Evolutionary conservation across 495 filamentous ascomycete genomes (phyloP).

Genomic region (Neurospora africana): DNA sequence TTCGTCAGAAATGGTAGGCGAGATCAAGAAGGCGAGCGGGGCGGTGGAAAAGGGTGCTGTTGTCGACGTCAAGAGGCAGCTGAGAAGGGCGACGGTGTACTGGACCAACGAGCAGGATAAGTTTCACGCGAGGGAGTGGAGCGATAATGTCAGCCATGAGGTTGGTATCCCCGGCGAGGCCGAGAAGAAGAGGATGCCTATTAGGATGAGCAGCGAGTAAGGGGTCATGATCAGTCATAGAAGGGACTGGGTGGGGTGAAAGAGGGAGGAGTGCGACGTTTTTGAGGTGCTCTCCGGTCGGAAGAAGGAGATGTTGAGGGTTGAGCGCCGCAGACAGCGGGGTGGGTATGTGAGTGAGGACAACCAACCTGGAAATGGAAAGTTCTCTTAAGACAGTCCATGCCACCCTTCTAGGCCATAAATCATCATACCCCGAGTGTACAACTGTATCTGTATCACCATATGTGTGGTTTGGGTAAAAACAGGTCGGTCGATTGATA

Average conservation of each 20-base stretch:
- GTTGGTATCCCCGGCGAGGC: conserved; percentile 24
- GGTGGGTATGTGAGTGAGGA: neutral
- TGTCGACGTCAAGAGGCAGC: conserved; percentile 12
- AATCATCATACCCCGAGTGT: neutral
- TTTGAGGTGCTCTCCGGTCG: neutral
- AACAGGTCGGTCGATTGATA: neutral
- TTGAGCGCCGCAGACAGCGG: neutral
- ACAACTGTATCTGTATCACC: neutral
- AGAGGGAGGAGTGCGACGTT: neutral
- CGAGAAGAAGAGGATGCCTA: conserved; percentile 11
- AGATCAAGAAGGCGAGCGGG: conserved; percentile 13
- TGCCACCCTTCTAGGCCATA: neutral
- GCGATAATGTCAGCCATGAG: conserved; percentile 53
- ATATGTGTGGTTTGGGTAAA: neutral
- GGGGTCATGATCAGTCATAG: neutral
- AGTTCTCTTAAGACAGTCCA: neutral
- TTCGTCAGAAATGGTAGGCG: conserved; percentile 21
- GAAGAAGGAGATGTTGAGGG: neutral
- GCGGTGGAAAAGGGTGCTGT: conserved; percentile 9
- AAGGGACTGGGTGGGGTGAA: neutral
- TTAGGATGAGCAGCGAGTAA: neutral
- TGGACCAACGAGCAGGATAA: conserved; percentile 62
- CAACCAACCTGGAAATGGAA: neutral
- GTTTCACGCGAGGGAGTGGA: conserved; percentile 58
- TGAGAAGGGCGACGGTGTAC: conserved; percentile 41